Percentiles rank a stretch among this genome's conserved stretches.
phyloP scores from a whole-genome alignment of 1,139 yeast genomes.

The Yamadazyma atlantica region DNA sequence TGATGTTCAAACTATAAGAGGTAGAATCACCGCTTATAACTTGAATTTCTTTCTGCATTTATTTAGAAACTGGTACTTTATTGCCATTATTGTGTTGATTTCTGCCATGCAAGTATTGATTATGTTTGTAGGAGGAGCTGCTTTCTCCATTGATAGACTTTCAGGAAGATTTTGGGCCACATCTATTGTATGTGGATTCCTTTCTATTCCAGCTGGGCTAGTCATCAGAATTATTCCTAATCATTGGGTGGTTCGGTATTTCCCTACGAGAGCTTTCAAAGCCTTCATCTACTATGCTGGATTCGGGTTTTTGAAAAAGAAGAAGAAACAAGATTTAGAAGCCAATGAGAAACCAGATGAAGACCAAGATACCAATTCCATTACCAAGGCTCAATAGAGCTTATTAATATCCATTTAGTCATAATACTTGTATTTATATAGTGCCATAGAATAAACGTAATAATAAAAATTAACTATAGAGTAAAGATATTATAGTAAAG shows the following conservation, averaged over 20 bases:
- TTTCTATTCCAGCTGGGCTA: conserved; percentile 79
- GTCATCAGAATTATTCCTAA: conserved; percentile 82
- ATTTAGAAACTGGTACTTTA: conserved; percentile 78
- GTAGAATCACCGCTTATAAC: conserved; percentile 58
- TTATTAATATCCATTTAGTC: too few species aligned
- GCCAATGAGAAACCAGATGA: conserved; percentile 11
- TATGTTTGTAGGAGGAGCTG: conserved; percentile 97
- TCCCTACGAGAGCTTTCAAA: conserved; percentile 64
- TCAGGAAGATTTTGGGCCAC: conserved; percentile 88
- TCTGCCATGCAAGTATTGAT: conserved; percentile 83
- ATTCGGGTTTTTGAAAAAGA: conserved; percentile 42
- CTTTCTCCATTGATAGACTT: conserved; percentile 78
- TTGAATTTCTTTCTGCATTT: conserved; percentile 82
- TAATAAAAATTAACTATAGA: too few species aligned
- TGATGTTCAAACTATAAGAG: conserved; percentile 55
- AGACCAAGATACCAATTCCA: not conserved
- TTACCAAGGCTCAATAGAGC: not conserved
- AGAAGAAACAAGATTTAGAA: conserved; percentile 29
- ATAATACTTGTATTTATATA: too few species aligned
- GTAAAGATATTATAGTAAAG: too few species aligned
- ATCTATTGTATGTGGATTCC: conserved; percentile 78
- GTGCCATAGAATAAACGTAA: not conserved
- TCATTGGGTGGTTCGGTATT: conserved; percentile 62
- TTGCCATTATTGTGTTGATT: conserved; percentile 68
- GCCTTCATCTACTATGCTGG: conserved; percentile 46